phyloP scores from a whole-genome alignment of 2,329 filamentous ascomycete genomes.

The Trichoderma atroviride region DNA sequence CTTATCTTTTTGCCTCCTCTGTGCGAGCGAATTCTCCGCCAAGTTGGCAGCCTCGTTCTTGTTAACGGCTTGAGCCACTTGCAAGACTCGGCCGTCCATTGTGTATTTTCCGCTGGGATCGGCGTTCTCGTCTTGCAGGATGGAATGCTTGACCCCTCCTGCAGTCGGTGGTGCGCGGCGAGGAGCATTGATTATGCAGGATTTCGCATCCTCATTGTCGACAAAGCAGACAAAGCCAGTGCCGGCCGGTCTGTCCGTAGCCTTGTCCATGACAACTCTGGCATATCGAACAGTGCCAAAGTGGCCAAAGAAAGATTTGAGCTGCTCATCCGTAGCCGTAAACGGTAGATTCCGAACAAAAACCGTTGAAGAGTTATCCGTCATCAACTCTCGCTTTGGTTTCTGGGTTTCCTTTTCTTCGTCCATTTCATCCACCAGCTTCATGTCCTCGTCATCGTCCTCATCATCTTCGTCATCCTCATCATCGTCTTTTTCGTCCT shows the following conservation, averaged over 20 bases:
- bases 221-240: slow-evolving; percentile 96
- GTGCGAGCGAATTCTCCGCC: slow-evolving; percentile 66
- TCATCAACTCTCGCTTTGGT: slow-evolving; percentile 42
- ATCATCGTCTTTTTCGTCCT: slow-evolving; percentile 55
- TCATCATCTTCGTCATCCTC: slow-evolving; percentile 47
- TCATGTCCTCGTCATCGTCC: slow-evolving; percentile 44
- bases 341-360: slow-evolving; percentile 96
- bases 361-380: slow-evolving; percentile 73
- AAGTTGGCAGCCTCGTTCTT: slow-evolving; percentile 78
- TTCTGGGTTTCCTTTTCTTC: slow-evolving; percentile 40
- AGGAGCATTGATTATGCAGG: slow-evolving; percentile 77
- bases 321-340: slow-evolving; percentile 76
- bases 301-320: slow-evolving; percentile 82
- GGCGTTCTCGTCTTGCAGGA: slow-evolving; percentile 82
- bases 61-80: slow-evolving; percentile 82
- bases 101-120: slow-evolving; percentile 87
- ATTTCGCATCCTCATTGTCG: slow-evolving; percentile 71
- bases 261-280: slow-evolving; percentile 83
- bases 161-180: slow-evolving; percentile 51
- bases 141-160: slow-evolving; percentile 69
- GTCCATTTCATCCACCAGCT: slow-evolving; percentile 44
- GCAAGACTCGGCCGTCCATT: slow-evolving; percentile 83
- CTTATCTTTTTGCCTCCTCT: slow-evolving; percentile 78
- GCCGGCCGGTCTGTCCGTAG: slow-evolving; percentile 83
- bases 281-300: slow-evolving; percentile 92